These are phyloP conservation scores for Aspergillus floridensis DNA, from an alignment of 2,329 filamentous ascomycete genomes.

Conservation along the genomic window DNA sequence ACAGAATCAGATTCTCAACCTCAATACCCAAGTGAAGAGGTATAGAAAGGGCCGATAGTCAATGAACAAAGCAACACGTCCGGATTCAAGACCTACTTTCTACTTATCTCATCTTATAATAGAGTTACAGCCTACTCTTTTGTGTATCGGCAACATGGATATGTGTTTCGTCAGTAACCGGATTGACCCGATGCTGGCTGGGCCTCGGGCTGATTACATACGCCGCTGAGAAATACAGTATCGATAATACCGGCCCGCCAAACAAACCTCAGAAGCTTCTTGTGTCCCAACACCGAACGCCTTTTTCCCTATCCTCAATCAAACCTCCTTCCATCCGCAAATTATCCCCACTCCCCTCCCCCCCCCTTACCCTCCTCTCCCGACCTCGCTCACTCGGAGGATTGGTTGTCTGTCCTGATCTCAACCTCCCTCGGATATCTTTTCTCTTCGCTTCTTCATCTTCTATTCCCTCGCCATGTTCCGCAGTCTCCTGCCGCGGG, in stretches of 20 bases:
- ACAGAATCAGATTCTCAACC: background rate
- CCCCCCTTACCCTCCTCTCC: constrained; percentile 18
- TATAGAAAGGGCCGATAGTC: background rate
- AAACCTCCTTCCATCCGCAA: constrained; percentile 13
- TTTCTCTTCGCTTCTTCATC: constrained; percentile 22
- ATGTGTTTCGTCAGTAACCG: constrained; percentile 13
- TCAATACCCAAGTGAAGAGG: background rate
- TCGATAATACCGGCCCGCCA: constrained; percentile 20
- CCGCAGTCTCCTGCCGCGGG: constrained; percentile 51
- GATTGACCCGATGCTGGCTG: constrained; percentile 17
- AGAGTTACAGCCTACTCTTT: background rate
- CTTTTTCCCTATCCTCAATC: constrained; percentile 19
- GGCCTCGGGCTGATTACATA: constrained; percentile 20
- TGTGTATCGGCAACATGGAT: constrained; percentile 8
- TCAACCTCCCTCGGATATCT: constrained; percentile 23
- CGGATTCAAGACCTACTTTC: no score
- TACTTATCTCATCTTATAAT: background rate
- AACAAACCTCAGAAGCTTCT: constrained; percentile 22
- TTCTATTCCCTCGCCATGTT: constrained; percentile 45
- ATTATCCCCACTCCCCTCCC: constrained; percentile 15
- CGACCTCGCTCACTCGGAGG: constrained; percentile 27
- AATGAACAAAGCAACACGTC: background rate
- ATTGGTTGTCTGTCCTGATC: constrained; percentile 29
- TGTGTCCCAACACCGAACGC: constrained; percentile 22
- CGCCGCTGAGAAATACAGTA: constrained; percentile 19